Conservation (phyloP, 495 filamentous ascomycete species). For the Penicillium parvum region DNA sequence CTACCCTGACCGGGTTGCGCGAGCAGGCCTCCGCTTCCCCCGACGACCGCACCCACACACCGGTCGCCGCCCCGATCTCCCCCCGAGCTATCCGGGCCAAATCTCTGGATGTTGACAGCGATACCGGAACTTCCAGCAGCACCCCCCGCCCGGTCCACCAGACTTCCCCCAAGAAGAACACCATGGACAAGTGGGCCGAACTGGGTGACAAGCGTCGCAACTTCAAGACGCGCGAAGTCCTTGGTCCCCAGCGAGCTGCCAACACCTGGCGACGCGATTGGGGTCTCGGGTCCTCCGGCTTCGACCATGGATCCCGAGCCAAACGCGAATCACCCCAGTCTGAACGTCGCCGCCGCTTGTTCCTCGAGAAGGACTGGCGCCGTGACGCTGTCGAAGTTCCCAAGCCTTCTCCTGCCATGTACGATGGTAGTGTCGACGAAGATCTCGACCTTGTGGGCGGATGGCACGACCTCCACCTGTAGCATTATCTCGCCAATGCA, state of each 20-base stretch:
- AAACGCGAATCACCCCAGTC: conserved; percentile 44
- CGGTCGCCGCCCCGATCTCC: conserved; percentile 16
- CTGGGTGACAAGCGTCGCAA: conserved; percentile 77
- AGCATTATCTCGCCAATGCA: conserved; percentile 16
- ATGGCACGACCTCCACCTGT: conserved; percentile 64
- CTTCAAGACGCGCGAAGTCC: conserved; percentile 46
- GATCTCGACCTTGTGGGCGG: conserved; percentile 88
- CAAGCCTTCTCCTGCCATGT: conserved; percentile 29
- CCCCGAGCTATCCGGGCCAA: conserved; percentile 32
- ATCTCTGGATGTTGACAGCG: conserved; percentile 52
- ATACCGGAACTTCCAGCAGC: conserved; percentile 64
- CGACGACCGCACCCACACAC: conserved; percentile 32
- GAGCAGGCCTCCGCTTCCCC: conserved; percentile 50
- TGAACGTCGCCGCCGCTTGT: conserved; percentile 37
- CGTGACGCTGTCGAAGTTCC: conserved; percentile 39
- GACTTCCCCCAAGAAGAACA: conserved; percentile 48
- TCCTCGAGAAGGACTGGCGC: conserved; percentile 62
- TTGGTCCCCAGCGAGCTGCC: conserved; percentile 39
- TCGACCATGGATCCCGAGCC: conserved; percentile 44
- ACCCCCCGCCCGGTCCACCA: conserved; percentile 47
- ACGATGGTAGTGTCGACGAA: conserved; percentile 59
- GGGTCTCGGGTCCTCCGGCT: conserved; percentile 51
- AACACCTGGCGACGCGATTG: conserved; percentile 48
- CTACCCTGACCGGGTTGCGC: conserved; percentile 21
- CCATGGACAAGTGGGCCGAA: conserved; percentile 80